Conservation (phyloP, 2,329 filamentous ascomycete species). For the Leptosphaerulina australis region DNA sequence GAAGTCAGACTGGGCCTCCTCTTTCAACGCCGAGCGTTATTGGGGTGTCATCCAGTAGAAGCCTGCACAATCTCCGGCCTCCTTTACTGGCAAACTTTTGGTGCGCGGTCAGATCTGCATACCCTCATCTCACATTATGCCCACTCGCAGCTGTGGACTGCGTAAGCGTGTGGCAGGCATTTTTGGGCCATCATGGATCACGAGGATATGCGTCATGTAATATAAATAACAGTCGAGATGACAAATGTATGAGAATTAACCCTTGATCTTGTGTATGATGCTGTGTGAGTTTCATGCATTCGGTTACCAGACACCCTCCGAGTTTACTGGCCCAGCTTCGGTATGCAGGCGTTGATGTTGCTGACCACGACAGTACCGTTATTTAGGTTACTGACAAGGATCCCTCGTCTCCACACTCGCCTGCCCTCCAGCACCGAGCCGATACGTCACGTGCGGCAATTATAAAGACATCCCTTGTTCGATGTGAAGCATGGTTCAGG, state of each 20-base stretch:
- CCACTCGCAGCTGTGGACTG: slow-evolving; percentile 24
- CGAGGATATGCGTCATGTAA: slow-evolving; percentile 36
- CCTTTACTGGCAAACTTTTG: slow-evolving; percentile 4
- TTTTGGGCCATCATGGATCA: slow-evolving; percentile 34
- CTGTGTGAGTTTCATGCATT: too few relatives aligned
- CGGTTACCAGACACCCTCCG: too few relatives aligned
- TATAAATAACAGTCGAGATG: slow-evolving; percentile 32
- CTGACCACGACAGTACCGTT: too few relatives aligned
- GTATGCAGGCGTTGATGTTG: too few relatives aligned
- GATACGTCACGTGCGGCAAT: too few relatives aligned
- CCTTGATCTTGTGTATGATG: neutral
- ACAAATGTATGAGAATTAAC: neutral
- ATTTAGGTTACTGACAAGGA: too few relatives aligned
- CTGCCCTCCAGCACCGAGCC: too few relatives aligned
- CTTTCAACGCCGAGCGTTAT: slow-evolving; percentile 75
- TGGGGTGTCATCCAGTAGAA: slow-evolving; percentile 63
- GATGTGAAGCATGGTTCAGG: too few relatives aligned
- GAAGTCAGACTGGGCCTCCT: slow-evolving; percentile 69
- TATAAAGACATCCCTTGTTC: too few relatives aligned
- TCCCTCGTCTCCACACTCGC: too few relatives aligned
- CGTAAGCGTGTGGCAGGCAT: slow-evolving; percentile 26
- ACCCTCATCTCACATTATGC: slow-evolving; percentile 20
- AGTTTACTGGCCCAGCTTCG: too few relatives aligned
- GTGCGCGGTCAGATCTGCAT: slow-evolving; percentile 20
- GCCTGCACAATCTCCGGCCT: neutral